Conservation (phyloP, 768 basidiomycete species). For the Hygrophoropsis aurantiaca region DNA sequence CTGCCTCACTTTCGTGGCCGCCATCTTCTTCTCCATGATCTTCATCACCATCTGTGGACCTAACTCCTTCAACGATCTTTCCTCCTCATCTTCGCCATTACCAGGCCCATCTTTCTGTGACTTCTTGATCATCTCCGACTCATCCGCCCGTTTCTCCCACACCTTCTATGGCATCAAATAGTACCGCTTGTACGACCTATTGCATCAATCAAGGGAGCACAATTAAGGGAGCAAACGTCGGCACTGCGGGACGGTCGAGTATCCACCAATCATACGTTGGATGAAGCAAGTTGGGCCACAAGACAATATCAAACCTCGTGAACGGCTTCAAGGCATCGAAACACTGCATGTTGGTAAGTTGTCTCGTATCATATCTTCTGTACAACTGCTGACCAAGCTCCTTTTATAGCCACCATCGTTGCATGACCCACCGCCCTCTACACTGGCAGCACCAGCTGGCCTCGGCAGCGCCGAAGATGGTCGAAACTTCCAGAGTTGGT, state of each 20-base stretch:
- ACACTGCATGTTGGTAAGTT: slow-evolving; percentile 19
- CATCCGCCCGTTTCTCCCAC: slow-evolving; percentile 38
- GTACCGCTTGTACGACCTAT: slow-evolving; percentile 49
- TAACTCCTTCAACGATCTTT: slow-evolving; percentile 32
- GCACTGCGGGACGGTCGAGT: slow-evolving; percentile 64
- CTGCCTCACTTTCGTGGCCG: slow-evolving; percentile 38
- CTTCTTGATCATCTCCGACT: slow-evolving; percentile 35
- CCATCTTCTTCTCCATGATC: slow-evolving; percentile 28
- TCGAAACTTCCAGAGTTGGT: slow-evolving; percentile 23
- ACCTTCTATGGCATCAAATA: slow-evolving; percentile 35
- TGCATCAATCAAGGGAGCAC: too few relatives aligned
- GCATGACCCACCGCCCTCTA: slow-evolving; percentile 10
- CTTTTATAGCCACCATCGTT: slow-evolving; percentile 13
- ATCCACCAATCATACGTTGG: slow-evolving; percentile 57
- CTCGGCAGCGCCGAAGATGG: slow-evolving; percentile 15
- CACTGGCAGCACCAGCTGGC: slow-evolving; percentile 21
- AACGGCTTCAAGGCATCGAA: slow-evolving; percentile 28
- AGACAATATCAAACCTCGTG: slow-evolving; percentile 40
- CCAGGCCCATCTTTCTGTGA: slow-evolving; percentile 38
- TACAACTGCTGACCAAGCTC: background rate
- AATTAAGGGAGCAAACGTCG: slow-evolving; percentile 59
- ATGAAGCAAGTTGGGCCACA: slow-evolving; percentile 43
- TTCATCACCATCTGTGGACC: slow-evolving; percentile 24
- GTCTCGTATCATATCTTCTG: background rate
- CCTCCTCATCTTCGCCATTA: slow-evolving; percentile 27